phyloP scores from a whole-genome alignment of 345 rosid genomes.

The Eucalyptus guilfoylei region DNA sequence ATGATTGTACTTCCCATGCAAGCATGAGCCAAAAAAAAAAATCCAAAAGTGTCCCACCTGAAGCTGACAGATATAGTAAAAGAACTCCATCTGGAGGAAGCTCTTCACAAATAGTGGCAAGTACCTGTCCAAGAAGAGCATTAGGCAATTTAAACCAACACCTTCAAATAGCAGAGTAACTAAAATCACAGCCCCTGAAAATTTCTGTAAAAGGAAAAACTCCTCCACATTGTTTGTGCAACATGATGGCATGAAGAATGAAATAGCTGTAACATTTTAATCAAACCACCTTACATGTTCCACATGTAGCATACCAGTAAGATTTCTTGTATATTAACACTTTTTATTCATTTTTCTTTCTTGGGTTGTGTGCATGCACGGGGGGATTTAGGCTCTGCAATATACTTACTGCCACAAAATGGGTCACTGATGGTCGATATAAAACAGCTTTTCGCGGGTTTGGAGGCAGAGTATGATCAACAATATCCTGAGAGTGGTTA shows the following conservation, averaged over 20 bases:
- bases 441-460: slow-evolving; percentile 84
- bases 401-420: slow-evolving; percentile 78
- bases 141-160: background rate
- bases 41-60: slow-evolving; percentile 36
- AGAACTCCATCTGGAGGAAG: slow-evolving; percentile 77
- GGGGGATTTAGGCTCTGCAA: background rate
- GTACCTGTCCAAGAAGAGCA: slow-evolving; percentile 37
- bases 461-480: slow-evolving; percentile 85
- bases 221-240: background rate
- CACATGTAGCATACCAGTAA: background rate
- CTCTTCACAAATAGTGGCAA: slow-evolving; percentile 84
- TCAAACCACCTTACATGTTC: background rate
- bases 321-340: background rate
- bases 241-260: background rate
- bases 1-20: background rate
- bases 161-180: background rate
- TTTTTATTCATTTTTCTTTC: background rate
- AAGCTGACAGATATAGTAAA: slow-evolving; percentile 78
- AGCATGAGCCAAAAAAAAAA: background rate
- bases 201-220: background rate
- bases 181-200: background rate
- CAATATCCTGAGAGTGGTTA: slow-evolving; percentile 53
- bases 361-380: background rate
- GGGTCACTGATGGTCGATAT: slow-evolving; percentile 79
- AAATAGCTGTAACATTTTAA: background rate